A percentile compares a stretch with the other conserved stretches of the same genome.
These are phyloP conservation scores for Colletotrichum lupini DNA, from an alignment of 2,329 filamentous ascomycete genomes.

Conservation along the genomic window DNA sequence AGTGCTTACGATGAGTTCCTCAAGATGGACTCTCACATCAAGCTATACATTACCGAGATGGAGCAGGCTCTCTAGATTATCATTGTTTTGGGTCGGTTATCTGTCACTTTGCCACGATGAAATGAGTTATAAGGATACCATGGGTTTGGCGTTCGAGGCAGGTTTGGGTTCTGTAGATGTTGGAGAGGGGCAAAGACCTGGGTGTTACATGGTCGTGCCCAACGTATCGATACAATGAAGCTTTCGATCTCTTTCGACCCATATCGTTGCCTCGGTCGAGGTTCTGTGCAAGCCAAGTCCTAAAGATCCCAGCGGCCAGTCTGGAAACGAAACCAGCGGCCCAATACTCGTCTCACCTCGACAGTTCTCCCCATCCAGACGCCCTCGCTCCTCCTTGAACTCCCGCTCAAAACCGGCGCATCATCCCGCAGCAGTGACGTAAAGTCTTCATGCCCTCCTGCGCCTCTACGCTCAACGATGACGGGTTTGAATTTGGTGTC, in stretches of 20 bases:
- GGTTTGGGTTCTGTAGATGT: constrained; percentile 15
- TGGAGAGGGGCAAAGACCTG: background rate
- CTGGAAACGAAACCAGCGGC: constrained; percentile 73
- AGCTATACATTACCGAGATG: constrained; percentile 98
- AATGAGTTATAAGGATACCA: constrained; percentile 48
- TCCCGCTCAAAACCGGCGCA: constrained; percentile 72
- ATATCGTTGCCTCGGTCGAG: background rate
- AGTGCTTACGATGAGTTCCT: constrained; percentile 92
- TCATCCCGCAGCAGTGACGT: constrained; percentile 58
- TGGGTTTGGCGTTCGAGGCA: constrained; percentile 50
- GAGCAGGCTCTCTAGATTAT: constrained; percentile 77
- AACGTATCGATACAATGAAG: background rate
- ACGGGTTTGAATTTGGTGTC: constrained; percentile 52
- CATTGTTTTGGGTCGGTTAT: background rate
- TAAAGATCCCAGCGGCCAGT: constrained; percentile 47
- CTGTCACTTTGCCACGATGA: constrained; percentile 18
- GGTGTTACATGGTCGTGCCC: background rate
- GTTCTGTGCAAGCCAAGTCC: background rate
- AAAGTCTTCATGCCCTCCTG: constrained; percentile 43
- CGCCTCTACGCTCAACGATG: constrained; percentile 57
- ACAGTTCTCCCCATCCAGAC: constrained; percentile 70
- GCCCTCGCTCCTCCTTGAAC: constrained; percentile 60
- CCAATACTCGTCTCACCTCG: constrained; percentile 65
- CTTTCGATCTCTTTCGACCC: background rate
- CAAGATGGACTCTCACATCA: constrained; percentile 97